A percentile compares a stretch with the other conserved stretches of the same genome.
Evolutionary conservation across 805 yeast genomes (phyloP).

Genomic region (Ogataea trehaloabstinens): DNA sequence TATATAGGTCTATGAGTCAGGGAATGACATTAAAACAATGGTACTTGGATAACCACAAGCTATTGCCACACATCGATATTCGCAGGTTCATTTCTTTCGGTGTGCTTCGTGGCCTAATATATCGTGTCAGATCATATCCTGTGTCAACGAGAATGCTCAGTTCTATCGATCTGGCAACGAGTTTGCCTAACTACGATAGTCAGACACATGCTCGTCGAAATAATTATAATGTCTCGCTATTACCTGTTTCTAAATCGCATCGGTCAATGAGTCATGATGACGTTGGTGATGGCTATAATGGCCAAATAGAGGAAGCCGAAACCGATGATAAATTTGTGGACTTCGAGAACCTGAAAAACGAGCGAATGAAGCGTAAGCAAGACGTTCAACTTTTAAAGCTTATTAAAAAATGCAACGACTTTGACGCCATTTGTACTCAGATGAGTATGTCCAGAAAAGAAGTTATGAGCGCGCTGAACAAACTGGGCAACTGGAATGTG

Average conservation of each 20-base stretch:
- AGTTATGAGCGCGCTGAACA: slow-evolving; percentile 47
- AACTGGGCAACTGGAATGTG: slow-evolving; percentile 47
- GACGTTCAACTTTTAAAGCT: slow-evolving; percentile 40
- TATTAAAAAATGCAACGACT: slow-evolving; percentile 49
- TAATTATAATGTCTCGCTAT: slow-evolving; percentile 16
- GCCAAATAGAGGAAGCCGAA: slow-evolving; percentile 13
- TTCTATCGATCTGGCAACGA: slow-evolving; percentile 31
- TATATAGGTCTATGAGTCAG: slow-evolving; percentile 76
- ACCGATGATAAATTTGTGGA: slow-evolving; percentile 23
- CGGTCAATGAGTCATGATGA: slow-evolving; percentile 22
- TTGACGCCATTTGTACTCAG: slow-evolving; percentile 71
- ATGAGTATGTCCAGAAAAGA: slow-evolving; percentile 54
- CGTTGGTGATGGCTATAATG: slow-evolving; percentile 9
- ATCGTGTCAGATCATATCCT: slow-evolving; percentile 78
- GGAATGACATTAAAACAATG: slow-evolving; percentile 78
- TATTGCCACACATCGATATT: slow-evolving; percentile 67
- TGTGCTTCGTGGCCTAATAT: slow-evolving; percentile 72
- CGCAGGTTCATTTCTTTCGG: slow-evolving; percentile 88
- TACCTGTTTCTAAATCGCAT: slow-evolving; percentile 19
- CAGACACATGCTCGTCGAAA: slow-evolving; percentile 5
- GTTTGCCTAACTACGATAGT: slow-evolving; percentile 7
- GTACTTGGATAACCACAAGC: slow-evolving; percentile 64
- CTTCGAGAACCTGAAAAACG: slow-evolving; percentile 17
- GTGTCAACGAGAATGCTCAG: slow-evolving; percentile 43
- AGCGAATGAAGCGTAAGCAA: slow-evolving; percentile 27